phyloP scores from a whole-genome alignment of 345 rosid genomes.

The Murraya koenigii region DNA sequence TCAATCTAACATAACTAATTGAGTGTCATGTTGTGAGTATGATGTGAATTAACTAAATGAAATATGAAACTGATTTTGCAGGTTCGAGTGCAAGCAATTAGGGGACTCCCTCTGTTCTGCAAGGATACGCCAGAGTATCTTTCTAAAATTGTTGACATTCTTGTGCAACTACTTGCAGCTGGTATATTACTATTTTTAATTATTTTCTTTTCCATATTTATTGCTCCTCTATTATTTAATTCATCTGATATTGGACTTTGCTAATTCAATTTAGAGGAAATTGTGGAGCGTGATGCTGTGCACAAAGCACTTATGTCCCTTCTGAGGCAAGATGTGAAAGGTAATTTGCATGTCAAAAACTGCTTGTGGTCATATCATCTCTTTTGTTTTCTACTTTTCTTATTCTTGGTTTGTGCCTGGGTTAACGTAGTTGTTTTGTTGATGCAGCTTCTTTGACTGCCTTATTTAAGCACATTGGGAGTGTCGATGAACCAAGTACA shows the following conservation, averaged over 20 bases:
- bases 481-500: conserved; percentile 64
- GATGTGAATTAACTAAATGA: conserved; percentile 1
- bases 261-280: conserved; percentile 55
- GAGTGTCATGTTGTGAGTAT: background rate
- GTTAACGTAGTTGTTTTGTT: conserved; percentile 14
- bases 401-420: background rate
- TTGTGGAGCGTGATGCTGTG: conserved; percentile 96
- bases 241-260: conserved; percentile 4
- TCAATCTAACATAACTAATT: background rate
- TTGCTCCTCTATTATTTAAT: background rate
- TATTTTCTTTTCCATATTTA: background rate
- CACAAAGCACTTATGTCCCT: conserved; percentile 94
- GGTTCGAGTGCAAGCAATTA: conserved; percentile 99
- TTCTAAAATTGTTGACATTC: conserved; percentile 83
- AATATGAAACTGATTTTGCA: conserved; percentile 19
- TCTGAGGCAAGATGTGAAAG: conserved; percentile 96
- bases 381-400: background rate
- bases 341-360: conserved; percentile 32
- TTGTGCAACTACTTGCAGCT: conserved; percentile 69
- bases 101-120: conserved; percentile 94
- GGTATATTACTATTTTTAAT: conserved; percentile 41
- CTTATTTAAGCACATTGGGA: conserved; percentile 77
- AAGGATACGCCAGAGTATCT: conserved; percentile 79
- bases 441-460: conserved; percentile 79
- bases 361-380: background rate